phyloP scores from a whole-genome alignment of 164 flowering plant species.

The Buxus sempervirens region DNA sequence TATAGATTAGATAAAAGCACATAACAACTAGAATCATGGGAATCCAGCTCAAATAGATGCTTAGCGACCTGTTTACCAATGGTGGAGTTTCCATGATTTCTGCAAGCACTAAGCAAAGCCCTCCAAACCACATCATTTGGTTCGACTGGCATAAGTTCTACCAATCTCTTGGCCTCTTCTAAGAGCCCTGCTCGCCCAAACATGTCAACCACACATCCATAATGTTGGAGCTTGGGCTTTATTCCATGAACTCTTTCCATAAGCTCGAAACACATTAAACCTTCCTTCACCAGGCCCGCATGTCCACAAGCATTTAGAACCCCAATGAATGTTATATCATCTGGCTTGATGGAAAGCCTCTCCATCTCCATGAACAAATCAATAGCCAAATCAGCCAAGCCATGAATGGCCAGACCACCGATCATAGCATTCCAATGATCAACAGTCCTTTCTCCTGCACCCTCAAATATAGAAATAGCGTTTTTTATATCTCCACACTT shows the following conservation, averaged over 20 bases:
- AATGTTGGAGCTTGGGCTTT: constrained; percentile 64
- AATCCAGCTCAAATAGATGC: constrained; percentile 34
- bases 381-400: constrained; percentile 56
- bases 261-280: constrained; percentile 52
- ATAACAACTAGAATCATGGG: constrained; percentile 41
- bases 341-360: constrained; percentile 44
- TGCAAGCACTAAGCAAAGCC: constrained; percentile 59
- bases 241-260: constrained; percentile 53
- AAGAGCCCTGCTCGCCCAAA: constrained; percentile 60
- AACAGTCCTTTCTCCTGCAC: constrained; percentile 29
- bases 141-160: constrained; percentile 56
- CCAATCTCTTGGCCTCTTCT: constrained; percentile 45
- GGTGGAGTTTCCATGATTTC: constrained; percentile 28
- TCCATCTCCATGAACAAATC: constrained; percentile 54
- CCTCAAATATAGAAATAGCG: constrained; percentile 45
- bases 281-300: constrained; percentile 66
- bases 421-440: constrained; percentile 83
- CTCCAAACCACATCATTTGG: constrained; percentile 68
- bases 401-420: constrained; percentile 67
- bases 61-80: constrained; percentile 42
- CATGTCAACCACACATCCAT: constrained; percentile 72
- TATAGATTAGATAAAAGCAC: constrained; percentile 60
- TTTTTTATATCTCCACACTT: constrained; percentile 62
- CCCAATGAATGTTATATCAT: constrained; percentile 70
- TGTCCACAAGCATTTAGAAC: constrained; percentile 66